Percentiles rank a stretch among this genome's conserved stretches.
Conservation (phyloP, 257 asterid genomes). For the Solanum clarkiae region DNA sequence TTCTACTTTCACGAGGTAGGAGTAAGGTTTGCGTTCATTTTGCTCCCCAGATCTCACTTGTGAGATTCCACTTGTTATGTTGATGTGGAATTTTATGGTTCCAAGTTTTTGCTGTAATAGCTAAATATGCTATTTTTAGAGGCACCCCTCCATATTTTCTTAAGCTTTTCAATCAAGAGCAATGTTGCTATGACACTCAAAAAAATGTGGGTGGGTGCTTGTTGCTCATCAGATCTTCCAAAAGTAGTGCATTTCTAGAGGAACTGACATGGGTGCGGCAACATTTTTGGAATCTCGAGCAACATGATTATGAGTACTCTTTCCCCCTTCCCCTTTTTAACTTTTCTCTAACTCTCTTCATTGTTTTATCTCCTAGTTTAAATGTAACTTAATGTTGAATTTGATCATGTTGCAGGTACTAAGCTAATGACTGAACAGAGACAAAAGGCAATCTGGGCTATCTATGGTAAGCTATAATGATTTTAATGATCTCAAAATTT, state of each 20-base stretch:
- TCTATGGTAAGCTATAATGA: constrained; percentile 36
- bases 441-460: constrained; percentile 84
- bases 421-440: constrained; percentile 63
- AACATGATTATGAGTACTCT: neutral
- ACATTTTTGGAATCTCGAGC: neutral
- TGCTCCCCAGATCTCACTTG: neutral
- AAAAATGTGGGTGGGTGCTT: neutral
- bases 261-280: neutral
- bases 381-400: neutral
- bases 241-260: neutral
- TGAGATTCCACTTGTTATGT: neutral
- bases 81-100: neutral
- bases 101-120: neutral
- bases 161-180: neutral
- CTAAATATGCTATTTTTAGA: neutral
- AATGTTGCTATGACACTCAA: neutral
- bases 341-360: neutral
- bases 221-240: neutral
- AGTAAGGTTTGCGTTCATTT: neutral
- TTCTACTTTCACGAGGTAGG: neutral
- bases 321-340: neutral
- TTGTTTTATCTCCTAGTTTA: neutral
- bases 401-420: constrained; percentile 45
- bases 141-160: too few relatives aligned
- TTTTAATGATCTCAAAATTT: neutral